Conservation (phyloP, 139 green algal genomes). For the Chlamydomonas eustigma region DNA sequence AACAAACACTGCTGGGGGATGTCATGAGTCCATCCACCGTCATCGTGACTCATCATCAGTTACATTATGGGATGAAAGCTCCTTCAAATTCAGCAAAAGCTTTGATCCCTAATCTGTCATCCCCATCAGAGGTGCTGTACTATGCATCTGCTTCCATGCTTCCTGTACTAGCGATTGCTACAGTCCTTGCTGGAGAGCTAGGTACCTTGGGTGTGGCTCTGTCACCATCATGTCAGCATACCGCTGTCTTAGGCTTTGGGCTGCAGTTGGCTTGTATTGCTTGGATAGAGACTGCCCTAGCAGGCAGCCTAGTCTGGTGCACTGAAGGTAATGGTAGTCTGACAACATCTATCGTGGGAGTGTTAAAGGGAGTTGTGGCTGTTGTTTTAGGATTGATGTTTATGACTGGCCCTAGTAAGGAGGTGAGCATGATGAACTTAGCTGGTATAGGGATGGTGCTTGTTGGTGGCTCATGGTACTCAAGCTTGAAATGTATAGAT, state of each 20-base stretch:
- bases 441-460: conserved; percentile 1
- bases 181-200: not conserved
- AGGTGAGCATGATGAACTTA: not conserved
- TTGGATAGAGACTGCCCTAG: not conserved
- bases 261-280: not conserved
- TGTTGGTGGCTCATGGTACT: conserved; percentile 2
- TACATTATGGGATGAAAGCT: too few species aligned
- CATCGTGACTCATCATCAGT: too few species aligned
- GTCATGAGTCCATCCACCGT: too few species aligned
- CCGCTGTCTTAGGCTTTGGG: too few species aligned
- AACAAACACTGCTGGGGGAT: too few species aligned
- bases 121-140: not conserved
- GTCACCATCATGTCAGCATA: too few species aligned
- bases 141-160: not conserved
- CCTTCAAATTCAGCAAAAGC: too few species aligned
- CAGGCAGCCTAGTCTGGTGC: conserved; percentile 1
- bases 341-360: conserved; percentile 8
- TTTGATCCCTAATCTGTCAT: not conserved
- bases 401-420: not conserved
- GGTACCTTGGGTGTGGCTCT: too few species aligned
- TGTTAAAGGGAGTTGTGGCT: conserved; percentile 7
- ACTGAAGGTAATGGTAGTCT: conserved; percentile 3
- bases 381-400: not conserved
- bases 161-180: not conserved
- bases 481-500: not conserved